Evolutionary conservation across 495 filamentous ascomycete species (phyloP).

Genomic region (Podospora anserina): DNA sequence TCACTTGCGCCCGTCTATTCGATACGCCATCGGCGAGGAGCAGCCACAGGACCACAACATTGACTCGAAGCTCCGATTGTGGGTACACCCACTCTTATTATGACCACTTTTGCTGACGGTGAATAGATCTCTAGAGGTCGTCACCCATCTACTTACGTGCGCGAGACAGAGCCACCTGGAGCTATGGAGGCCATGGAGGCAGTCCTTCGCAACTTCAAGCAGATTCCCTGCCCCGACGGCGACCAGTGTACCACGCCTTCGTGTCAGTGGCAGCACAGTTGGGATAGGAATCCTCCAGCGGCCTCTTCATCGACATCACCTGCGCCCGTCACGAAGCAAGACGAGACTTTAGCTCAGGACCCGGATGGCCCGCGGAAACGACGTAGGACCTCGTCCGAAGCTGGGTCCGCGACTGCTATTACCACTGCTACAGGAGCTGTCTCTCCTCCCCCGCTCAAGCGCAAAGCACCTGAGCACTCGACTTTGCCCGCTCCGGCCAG

Average conservation of each 20-base stretch:
- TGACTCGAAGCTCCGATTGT: not conserved
- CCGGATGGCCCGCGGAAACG: conserved; percentile 32
- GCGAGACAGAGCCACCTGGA: not conserved
- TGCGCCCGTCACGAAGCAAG: not conserved
- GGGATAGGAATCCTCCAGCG: conserved; percentile 26
- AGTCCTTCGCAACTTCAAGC: conserved; percentile 61
- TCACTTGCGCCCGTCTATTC: not conserved
- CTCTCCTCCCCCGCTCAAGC: conserved; percentile 22
- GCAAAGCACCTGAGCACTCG: conserved; percentile 19
- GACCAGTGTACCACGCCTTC: conserved; percentile 40
- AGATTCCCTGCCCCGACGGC: conserved; percentile 61
- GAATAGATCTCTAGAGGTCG: not conserved
- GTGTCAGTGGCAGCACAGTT: conserved; percentile 44
- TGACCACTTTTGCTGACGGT: not conserved
- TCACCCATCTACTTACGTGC: not conserved
- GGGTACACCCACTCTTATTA: not conserved
- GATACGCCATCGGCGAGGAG: not conserved
- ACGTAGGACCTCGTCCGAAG: conserved; percentile 25
- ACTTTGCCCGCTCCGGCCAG: not conserved
- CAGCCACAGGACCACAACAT: not conserved
- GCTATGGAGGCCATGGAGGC: conserved; percentile 57
- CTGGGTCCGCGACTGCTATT: conserved; percentile 11
- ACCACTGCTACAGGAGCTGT: not conserved
- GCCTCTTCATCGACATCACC: not conserved
- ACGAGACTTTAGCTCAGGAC: conserved; percentile 8